Conservation (phyloP, 2,329 filamentous ascomycete species). For the Arachnopeziza araneosa region DNA sequence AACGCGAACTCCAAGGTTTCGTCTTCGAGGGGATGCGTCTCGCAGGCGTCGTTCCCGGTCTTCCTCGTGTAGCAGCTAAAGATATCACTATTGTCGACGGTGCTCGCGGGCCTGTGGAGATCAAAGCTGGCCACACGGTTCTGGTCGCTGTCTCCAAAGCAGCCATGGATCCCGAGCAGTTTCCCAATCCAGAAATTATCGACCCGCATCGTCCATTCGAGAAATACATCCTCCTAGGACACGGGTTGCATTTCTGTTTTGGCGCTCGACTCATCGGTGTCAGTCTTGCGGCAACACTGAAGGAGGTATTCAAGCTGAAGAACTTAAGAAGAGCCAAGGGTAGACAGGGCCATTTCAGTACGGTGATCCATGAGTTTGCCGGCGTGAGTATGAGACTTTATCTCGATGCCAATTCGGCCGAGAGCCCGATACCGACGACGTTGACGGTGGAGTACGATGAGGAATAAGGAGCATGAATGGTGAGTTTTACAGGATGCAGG, state of each 20-base stretch:
- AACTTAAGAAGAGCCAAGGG: conserved; percentile 36
- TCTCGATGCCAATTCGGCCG: conserved; percentile 42
- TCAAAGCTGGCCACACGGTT: conserved; percentile 40
- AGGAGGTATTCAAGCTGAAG: conserved; percentile 40
- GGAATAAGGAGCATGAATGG: not conserved
- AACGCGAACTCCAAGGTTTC: conserved; percentile 45
- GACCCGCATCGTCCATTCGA: conserved; percentile 37
- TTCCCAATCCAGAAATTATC: conserved; percentile 36
- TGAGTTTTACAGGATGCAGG: too few relatives aligned
- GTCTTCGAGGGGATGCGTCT: conserved; percentile 51
- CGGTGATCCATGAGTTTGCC: conserved; percentile 40
- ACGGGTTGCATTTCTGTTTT: conserved; percentile 37
- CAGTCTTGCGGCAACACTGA: conserved; percentile 37
- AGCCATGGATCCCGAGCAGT: conserved; percentile 35
- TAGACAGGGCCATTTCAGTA: conserved; percentile 35
- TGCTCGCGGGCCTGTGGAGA: conserved; percentile 38
- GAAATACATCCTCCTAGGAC: conserved; percentile 36
- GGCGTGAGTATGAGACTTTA: conserved; percentile 44
- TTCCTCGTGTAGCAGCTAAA: conserved; percentile 43
- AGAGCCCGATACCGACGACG: conserved; percentile 40
- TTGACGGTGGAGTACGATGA: conserved; percentile 39
- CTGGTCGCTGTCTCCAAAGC: conserved; percentile 40
- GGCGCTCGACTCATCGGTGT: conserved; percentile 35
- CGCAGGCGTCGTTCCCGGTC: conserved; percentile 44
- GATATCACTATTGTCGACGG: conserved; percentile 41